Evolutionary conservation across 805 yeast genomes (phyloP).

Genomic region (Grigorovia jiainica): DNA sequence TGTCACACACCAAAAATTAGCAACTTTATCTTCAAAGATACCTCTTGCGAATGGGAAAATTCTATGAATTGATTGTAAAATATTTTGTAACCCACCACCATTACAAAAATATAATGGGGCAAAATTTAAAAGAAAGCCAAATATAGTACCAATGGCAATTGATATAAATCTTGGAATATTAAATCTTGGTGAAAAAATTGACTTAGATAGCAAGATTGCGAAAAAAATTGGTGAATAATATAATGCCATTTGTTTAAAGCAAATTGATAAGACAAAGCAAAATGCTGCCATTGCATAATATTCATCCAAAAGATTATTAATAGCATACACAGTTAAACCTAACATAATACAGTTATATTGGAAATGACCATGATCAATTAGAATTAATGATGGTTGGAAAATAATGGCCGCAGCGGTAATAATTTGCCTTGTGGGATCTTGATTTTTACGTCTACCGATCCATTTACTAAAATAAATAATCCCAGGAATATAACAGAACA

Average conservation of each 20-base stretch:
- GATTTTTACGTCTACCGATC: slow-evolving; percentile 51
- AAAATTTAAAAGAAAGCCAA: slow-evolving; percentile 42
- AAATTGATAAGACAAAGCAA: slow-evolving; percentile 66
- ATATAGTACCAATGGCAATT: slow-evolving; percentile 55
- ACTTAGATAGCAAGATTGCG: slow-evolving; percentile 58
- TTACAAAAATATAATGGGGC: slow-evolving; percentile 51
- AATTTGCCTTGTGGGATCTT: slow-evolving; percentile 65
- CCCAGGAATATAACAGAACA: slow-evolving; percentile 69
- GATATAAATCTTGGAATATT: slow-evolving; percentile 49
- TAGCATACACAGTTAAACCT: slow-evolving; percentile 65
- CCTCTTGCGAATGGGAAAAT: slow-evolving; percentile 92
- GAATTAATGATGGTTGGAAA: slow-evolving; percentile 70
- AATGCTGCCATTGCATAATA: slow-evolving; percentile 60
- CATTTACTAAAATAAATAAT: slow-evolving; percentile 61
- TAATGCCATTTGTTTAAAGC: slow-evolving; percentile 92
- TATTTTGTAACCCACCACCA: slow-evolving; percentile 30
- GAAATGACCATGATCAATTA: slow-evolving; percentile 95
- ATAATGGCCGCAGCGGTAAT: slow-evolving; percentile 70
- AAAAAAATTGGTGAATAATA: slow-evolving; percentile 89
- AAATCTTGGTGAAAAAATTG: slow-evolving; percentile 31
- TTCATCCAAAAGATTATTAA: slow-evolving; percentile 56
- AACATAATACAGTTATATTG: slow-evolving; percentile 93
- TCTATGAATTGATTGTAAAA: slow-evolving; percentile 50
- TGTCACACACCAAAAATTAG: slow-evolving; percentile 95
- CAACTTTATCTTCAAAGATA: slow-evolving; percentile 93